A percentile compares a stretch with the other conserved stretches of the same genome.
phyloP scores from a whole-genome alignment of 306 rosid species.

The Sicyos baderoa region DNA sequence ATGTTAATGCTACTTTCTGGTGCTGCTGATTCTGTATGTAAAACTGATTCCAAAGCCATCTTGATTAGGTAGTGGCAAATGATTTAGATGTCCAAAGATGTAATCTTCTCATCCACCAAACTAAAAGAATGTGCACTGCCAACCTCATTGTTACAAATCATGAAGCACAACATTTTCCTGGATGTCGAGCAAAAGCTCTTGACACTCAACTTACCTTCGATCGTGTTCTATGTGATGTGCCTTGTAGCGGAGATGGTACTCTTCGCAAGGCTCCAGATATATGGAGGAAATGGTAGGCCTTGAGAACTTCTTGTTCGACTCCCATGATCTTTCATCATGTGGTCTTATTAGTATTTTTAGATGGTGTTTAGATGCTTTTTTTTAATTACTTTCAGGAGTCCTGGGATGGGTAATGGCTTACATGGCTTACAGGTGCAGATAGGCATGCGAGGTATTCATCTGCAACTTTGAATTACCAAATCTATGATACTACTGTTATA shows the following conservation, averaged over 20 bases:
- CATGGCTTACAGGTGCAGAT: constrained; percentile 82
- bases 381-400: constrained; percentile 47
- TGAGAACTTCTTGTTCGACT: constrained; percentile 22
- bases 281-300: constrained; percentile 89
- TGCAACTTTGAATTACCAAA: background rate
- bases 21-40: constrained; percentile 18
- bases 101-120: constrained; percentile 98
- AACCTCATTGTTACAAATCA: constrained; percentile 92
- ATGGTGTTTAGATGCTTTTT: constrained; percentile 11
- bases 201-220: constrained; percentile 66
- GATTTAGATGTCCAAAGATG: constrained; percentile 98
- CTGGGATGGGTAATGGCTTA: constrained; percentile 80
- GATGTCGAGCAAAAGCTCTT: constrained; percentile 52
- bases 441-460: constrained; percentile 61
- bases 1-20: constrained; percentile 6
- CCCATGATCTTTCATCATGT: constrained; percentile 5
- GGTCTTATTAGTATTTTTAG: constrained; percentile 11
- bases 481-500: constrained; percentile 6
- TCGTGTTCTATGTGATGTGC: constrained; percentile 95
- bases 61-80: constrained; percentile 80
- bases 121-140: constrained; percentile 97
- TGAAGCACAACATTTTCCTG: constrained; percentile 98
- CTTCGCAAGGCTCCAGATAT: constrained; percentile 99
- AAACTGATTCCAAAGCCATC: constrained; percentile 9
- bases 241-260: constrained; percentile 98